These are phyloP conservation scores for Rauvolfia tetraphylla DNA, from an alignment of 257 asterid genomes.

Conservation along the genomic window DNA sequence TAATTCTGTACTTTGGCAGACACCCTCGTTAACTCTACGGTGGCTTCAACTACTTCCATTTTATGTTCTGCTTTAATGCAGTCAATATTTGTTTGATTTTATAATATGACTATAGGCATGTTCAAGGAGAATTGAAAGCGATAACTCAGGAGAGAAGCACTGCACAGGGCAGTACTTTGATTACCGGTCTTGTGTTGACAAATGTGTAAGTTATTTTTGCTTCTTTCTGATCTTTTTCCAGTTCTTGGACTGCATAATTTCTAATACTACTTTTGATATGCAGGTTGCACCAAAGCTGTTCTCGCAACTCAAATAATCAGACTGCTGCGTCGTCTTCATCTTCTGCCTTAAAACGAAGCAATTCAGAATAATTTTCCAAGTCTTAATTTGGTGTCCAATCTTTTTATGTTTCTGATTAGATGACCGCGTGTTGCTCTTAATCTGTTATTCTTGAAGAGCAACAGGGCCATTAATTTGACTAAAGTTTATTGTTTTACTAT, in stretches of 20 bases:
- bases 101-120: conserved; percentile 42
- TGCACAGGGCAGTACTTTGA: conserved; percentile 45
- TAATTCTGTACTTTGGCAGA: too few relatives aligned
- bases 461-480: too few relatives aligned
- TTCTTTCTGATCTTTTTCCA: not conserved
- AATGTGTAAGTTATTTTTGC: conserved; percentile 22
- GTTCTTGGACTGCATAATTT: not conserved
- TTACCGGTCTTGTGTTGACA: conserved; percentile 33
- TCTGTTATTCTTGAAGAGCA: too few relatives aligned
- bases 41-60: not conserved
- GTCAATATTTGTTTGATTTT: not conserved
- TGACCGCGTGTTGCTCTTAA: too few relatives aligned
- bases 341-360: not conserved
- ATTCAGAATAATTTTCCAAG: too few relatives aligned
- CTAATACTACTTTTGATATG: not conserved
- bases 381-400: too few relatives aligned
- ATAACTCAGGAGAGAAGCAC: conserved; percentile 33
- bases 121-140: conserved; percentile 47
- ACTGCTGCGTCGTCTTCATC: not conserved
- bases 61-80: not conserved
- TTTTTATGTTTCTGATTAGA: too few relatives aligned
- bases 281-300: not conserved
- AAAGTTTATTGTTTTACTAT: too few relatives aligned
- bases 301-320: not conserved
- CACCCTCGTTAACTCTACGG: not conserved